A percentile compares a stretch with the other conserved stretches of the same genome.
Evolutionary conservation across 768 basidiomycete species (phyloP).

Genomic region (Lactarius deliciosus): DNA sequence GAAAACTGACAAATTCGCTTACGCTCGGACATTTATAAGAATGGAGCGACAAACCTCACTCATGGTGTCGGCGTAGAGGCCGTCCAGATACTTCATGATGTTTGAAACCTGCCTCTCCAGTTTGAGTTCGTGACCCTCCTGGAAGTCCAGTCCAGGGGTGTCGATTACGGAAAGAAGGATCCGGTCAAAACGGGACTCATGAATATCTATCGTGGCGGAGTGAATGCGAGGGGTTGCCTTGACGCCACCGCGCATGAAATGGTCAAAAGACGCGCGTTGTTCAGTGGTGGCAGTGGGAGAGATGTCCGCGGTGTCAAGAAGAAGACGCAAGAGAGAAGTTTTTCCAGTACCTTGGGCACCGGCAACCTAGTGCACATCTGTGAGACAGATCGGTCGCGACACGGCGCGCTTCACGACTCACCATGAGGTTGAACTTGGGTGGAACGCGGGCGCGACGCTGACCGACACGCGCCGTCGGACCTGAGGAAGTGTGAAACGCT

Average conservation of each 20-base stretch:
- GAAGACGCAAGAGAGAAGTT: conserved; percentile 74
- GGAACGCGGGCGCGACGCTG: conserved; percentile 65
- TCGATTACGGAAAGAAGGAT: conserved; percentile 79
- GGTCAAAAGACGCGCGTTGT: conserved; percentile 63
- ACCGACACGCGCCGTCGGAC: conserved; percentile 48
- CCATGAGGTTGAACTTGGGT: conserved; percentile 88
- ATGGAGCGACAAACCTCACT: conserved; percentile 58
- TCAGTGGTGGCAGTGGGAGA: conserved; percentile 75
- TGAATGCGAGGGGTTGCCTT: conserved; percentile 64
- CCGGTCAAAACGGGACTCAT: conserved; percentile 79
- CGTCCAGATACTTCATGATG: conserved; percentile 76
- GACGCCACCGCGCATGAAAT: conserved; percentile 59
- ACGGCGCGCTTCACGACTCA: conserved; percentile 35
- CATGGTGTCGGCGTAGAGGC: conserved; percentile 83
- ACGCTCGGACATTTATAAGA: background rate
- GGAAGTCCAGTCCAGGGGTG: conserved; percentile 81
- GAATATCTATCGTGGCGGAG: conserved; percentile 75
- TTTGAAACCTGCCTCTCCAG: conserved; percentile 75
- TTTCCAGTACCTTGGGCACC: conserved; percentile 83
- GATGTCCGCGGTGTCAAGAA: conserved; percentile 82
- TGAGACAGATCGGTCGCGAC: background rate
- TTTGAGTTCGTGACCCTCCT: conserved; percentile 67
- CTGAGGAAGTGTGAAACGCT: conserved; percentile 49
- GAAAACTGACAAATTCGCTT: conserved; percentile 10
- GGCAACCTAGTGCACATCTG: conserved; percentile 53